phyloP scores from a whole-genome alignment of 208 protist species.

The Leishmania arabica region DNA sequence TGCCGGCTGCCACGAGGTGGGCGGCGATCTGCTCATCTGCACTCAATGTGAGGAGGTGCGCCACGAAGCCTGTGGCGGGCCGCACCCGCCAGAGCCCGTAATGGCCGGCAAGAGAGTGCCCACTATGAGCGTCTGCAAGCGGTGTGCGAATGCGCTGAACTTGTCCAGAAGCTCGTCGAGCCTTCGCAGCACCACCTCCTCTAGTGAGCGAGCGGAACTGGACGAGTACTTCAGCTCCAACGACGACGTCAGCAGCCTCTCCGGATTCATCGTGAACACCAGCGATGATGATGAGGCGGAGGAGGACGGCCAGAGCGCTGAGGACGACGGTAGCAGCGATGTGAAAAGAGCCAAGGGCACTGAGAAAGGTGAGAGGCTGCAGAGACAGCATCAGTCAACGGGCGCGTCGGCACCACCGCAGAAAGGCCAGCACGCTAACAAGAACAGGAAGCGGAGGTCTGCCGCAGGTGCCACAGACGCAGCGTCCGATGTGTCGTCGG shows the following conservation, averaged over 20 bases:
- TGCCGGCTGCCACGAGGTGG: conserved; percentile 36
- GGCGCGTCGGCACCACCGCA: background rate
- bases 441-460: background rate
- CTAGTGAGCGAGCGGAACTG: conserved; percentile 55
- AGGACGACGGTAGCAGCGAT: background rate
- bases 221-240: conserved; percentile 44
- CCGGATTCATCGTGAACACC: conserved; percentile 61
- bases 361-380: background rate
- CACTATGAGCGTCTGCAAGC: conserved; percentile 14
- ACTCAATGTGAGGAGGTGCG: conserved; percentile 51
- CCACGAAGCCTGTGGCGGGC: conserved; percentile 82
- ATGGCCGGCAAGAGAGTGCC: conserved; percentile 9
- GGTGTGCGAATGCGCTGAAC: conserved; percentile 29
- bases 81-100: conserved; percentile 39
- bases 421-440: background rate
- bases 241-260: conserved; percentile 50
- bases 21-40: conserved; percentile 68
- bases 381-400: background rate
- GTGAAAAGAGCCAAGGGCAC: background rate
- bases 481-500: background rate
- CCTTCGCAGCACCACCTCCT: conserved; percentile 71
- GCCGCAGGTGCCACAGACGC: too few relatives aligned
- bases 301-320: conserved; percentile 22
- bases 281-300: conserved; percentile 56
- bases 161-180: conserved; percentile 40